These are phyloP conservation scores for Ramichloridium luteum DNA, from an alignment of 2,329 filamentous ascomycete genomes.

Conservation along the genomic window DNA sequence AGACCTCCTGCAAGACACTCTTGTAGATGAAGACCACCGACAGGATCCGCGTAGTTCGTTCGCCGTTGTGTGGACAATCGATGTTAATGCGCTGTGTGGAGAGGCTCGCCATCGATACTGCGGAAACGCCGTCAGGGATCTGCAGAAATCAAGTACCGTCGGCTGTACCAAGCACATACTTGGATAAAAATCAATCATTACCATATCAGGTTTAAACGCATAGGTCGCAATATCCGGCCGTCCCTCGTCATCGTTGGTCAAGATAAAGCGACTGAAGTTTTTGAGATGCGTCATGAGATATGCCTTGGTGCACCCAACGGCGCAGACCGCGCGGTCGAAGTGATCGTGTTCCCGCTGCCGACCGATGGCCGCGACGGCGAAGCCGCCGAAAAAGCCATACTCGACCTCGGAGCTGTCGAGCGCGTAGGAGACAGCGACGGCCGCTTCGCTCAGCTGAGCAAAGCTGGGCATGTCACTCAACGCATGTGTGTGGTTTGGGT, in stretches of 20 bases:
- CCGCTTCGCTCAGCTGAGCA: not conserved
- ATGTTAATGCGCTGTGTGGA: not conserved
- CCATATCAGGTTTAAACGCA: not conserved
- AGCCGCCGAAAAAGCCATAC: not conserved
- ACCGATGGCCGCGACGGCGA: not conserved
- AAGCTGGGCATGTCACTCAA: too few species aligned
- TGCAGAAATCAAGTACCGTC: too few species aligned
- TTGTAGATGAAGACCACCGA: not conserved
- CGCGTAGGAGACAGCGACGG: not conserved
- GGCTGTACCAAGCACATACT: not conserved
- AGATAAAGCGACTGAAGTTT: not conserved
- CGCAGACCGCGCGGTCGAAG: not conserved
- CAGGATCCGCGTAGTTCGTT: not conserved
- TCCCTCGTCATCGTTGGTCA: not conserved
- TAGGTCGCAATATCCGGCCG: slow-evolving; percentile 1
- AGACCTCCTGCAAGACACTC: not conserved
- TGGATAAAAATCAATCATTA: not conserved
- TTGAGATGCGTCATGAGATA: slow-evolving; percentile 1
- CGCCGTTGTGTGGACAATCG: not conserved
- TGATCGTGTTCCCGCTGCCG: not conserved
- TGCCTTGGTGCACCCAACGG: slow-evolving; percentile 1
- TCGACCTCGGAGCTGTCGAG: not conserved
- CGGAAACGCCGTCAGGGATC: too few species aligned
- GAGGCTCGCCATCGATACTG: not conserved
- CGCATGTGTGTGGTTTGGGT: too few species aligned